Evolutionary conservation across 352 stramenopile genomes (phyloP).

Genomic region (Globisporangium emineosum): DNA sequence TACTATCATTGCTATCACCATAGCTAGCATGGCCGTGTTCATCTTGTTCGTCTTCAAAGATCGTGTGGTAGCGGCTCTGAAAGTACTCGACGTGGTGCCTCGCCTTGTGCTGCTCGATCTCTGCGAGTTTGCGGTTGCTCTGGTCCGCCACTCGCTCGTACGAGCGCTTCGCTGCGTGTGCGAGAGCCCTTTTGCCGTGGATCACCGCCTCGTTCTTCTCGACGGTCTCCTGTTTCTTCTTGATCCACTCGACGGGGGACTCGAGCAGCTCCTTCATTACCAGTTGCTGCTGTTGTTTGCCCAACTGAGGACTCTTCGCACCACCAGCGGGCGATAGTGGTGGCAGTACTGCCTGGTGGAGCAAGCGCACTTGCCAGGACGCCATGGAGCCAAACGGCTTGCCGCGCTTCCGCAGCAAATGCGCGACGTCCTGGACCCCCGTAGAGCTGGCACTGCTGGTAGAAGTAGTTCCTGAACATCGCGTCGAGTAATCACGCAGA

Average conservation of each 20-base stretch:
- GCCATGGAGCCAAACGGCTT: conserved; percentile 2
- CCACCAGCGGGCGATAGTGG: background rate
- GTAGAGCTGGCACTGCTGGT: background rate
- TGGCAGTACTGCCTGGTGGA: conserved; percentile 25
- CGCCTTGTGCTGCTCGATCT: conserved; percentile 55
- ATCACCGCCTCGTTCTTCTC: conserved; percentile 24
- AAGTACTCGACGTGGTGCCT: conserved; percentile 44
- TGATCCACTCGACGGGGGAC: conserved; percentile 40
- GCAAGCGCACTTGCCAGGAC: conserved; percentile 53
- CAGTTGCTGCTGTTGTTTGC: conserved; percentile 8
- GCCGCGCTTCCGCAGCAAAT: background rate
- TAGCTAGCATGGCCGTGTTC: background rate
- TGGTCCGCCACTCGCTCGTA: conserved; percentile 45
- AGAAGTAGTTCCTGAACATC: background rate
- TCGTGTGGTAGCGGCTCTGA: conserved; percentile 28
- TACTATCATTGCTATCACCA: background rate
- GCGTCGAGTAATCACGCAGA: conserved; percentile 7
- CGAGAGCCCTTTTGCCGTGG: conserved; percentile 27
- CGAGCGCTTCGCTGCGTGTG: conserved; percentile 29
- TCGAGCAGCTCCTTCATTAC: conserved; percentile 20
- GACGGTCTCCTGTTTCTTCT: conserved; percentile 31
- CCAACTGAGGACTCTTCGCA: background rate
- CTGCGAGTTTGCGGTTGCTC: conserved; percentile 47
- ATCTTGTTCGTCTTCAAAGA: conserved; percentile 9
- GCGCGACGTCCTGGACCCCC: conserved; percentile 1